These are phyloP conservation scores for Lentinus tigrinus DNA, from an alignment of 768 basidiomycete species.

Conservation along the genomic window DNA sequence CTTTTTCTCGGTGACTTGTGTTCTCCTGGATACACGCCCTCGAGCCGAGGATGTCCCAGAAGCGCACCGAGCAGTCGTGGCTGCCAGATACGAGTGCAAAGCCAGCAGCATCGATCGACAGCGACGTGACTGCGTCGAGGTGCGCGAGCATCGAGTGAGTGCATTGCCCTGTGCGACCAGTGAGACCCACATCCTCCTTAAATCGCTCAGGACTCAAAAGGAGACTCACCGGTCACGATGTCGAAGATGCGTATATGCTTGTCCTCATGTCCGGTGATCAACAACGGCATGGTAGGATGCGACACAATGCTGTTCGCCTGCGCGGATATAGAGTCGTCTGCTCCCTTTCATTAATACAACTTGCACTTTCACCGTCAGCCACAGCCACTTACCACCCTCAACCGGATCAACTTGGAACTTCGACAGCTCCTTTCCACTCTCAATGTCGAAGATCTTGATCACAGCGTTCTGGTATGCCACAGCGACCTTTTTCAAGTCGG, in stretches of 20 bases:
- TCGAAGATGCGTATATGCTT: conserved; percentile 91
- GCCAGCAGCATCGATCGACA: conserved; percentile 85
- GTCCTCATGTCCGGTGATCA: conserved; percentile 92
- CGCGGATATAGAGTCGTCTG: conserved; percentile 69
- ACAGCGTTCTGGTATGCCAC: conserved; percentile 89
- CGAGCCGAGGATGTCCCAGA: conserved; percentile 89
- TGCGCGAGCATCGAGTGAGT: conserved; percentile 91
- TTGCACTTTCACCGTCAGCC: background rate
- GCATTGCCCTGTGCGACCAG: conserved; percentile 62
- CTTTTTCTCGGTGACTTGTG: conserved; percentile 86
- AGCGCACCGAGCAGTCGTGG: conserved; percentile 91
- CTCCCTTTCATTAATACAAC: background rate
- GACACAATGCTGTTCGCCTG: conserved; percentile 87
- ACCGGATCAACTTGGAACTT: conserved; percentile 59
- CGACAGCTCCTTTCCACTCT: conserved; percentile 75
- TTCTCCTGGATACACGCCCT: conserved; percentile 87
- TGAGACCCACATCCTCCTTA: background rate
- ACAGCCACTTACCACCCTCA: conserved; percentile 44
- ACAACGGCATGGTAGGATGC: conserved; percentile 85
- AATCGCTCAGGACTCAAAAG: background rate
- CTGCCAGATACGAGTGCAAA: conserved; percentile 87
- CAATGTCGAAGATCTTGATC: conserved; percentile 90
- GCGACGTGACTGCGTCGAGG: conserved; percentile 86
- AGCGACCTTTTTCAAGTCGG: conserved; percentile 81
- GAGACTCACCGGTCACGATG: conserved; percentile 67